Evolutionary conservation across 2,329 filamentous ascomycete species (phyloP).

Genomic region (Xenosphaeropsis pyriputrescens): DNA sequence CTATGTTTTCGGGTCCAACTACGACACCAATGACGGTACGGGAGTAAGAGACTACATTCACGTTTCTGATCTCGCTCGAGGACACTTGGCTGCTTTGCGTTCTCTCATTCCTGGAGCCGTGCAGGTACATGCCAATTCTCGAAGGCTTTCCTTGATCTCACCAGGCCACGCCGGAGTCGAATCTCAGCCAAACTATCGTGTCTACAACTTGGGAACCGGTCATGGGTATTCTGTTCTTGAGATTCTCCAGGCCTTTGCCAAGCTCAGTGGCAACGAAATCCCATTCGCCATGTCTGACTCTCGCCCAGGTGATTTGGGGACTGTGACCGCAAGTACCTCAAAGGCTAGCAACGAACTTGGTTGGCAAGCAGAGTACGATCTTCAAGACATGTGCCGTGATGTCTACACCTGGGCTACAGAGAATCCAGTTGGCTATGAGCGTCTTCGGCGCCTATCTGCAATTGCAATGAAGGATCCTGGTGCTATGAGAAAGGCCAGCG

Average conservation of each 20-base stretch:
- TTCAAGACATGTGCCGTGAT: constrained; percentile 8
- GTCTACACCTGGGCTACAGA: constrained; percentile 4
- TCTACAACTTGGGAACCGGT: constrained; percentile 31
- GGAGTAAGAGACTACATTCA: constrained; percentile 56
- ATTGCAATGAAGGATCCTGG: constrained; percentile 2
- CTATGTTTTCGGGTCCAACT: constrained; percentile 51
- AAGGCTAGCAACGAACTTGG: constrained; percentile 25
- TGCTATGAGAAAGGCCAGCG: constrained; percentile 1
- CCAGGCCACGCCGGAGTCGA: too few species aligned
- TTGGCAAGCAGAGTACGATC: constrained; percentile 19
- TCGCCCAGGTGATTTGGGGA: constrained; percentile 27
- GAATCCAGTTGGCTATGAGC: constrained; percentile 2
- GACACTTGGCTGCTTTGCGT: constrained; percentile 42
- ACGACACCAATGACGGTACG: constrained; percentile 50
- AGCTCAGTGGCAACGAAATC: constrained; percentile 20
- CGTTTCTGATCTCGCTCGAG: constrained; percentile 47
- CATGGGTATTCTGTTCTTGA: constrained; percentile 28
- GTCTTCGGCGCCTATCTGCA: constrained; percentile 1
- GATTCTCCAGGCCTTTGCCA: constrained; percentile 24
- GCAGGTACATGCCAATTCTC: background rate
- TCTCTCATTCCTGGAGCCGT: constrained; percentile 21
- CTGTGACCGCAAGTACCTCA: constrained; percentile 25
- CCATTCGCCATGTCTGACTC: constrained; percentile 21
- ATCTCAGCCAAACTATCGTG: constrained; percentile 22
- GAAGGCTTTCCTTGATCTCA: background rate